A percentile compares a stretch with the other conserved stretches of the same genome.
phyloP scores from a whole-genome alignment of 345 rosid species.

The Boechera stricta region DNA sequence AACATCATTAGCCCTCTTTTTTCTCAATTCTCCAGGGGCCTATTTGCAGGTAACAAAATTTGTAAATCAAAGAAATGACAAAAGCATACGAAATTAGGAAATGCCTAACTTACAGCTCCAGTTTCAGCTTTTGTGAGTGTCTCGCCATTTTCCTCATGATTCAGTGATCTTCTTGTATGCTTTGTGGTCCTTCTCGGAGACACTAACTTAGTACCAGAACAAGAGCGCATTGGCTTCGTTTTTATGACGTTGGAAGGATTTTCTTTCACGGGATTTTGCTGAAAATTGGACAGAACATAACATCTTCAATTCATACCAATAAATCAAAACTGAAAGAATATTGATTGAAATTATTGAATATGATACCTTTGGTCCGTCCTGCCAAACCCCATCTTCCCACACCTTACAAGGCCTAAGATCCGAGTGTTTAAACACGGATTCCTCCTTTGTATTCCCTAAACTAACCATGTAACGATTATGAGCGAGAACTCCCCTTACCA shows the following conservation, averaged over 20 bases:
- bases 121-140: constrained; percentile 29
- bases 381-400: constrained; percentile 67
- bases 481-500: constrained; percentile 55
- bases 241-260: constrained; percentile 13
- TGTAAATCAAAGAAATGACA: not conserved
- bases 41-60: not conserved
- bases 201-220: constrained; percentile 26
- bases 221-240: constrained; percentile 34
- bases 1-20: constrained; percentile 35
- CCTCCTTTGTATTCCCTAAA: constrained; percentile 53
- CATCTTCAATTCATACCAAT: constrained; percentile 14
- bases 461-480: constrained; percentile 50
- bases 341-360: not conserved
- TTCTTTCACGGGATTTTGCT: not conserved
- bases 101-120: constrained; percentile 50
- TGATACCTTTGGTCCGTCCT: constrained; percentile 54
- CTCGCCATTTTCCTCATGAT: not conserved
- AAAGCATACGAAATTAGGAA: not conserved
- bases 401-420: constrained; percentile 62
- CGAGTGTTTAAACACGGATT: constrained; percentile 41
- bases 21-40: constrained; percentile 29
- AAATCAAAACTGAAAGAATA: not conserved
- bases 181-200: constrained; percentile 37
- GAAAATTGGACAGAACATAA: constrained; percentile 8
- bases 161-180: constrained; percentile 25